A percentile compares a stretch with the other conserved stretches of the same genome.
Conservation (phyloP, 345 rosid genomes). For the Heritiera littoralis region DNA sequence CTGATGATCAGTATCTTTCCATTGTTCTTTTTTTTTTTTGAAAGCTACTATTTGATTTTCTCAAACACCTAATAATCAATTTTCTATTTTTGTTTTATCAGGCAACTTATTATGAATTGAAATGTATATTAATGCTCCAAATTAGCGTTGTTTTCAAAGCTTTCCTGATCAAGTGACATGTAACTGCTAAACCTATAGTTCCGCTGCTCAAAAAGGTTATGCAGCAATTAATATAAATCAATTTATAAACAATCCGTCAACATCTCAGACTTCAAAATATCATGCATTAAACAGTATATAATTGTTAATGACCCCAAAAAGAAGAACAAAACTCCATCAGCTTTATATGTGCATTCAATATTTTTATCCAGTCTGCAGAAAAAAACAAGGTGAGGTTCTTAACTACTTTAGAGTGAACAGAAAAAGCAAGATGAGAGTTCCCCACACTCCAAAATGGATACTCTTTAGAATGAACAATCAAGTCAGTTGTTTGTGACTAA, state of each 20-base stretch:
- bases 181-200: background rate
- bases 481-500: background rate
- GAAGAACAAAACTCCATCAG: too few relatives aligned
- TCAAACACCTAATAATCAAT: background rate
- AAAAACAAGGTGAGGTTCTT: background rate
- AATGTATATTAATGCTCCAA: background rate
- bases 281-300: background rate
- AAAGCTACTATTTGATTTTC: conserved; percentile 9
- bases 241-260: background rate
- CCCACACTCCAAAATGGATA: background rate
- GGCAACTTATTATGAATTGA: background rate
- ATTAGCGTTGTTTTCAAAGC: background rate
- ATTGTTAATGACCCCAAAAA: background rate
- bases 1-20: background rate
- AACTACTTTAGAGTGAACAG: background rate
- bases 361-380: background rate
- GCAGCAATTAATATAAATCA: background rate
- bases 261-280: background rate
- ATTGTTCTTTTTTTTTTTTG: background rate
- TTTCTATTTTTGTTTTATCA: too few relatives aligned
- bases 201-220: background rate
- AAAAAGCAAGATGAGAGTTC: background rate
- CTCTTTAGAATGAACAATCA: background rate
- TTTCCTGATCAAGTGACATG: conserved; percentile 1
- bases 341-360: background rate